Evolutionary conservation across 805 yeast genomes (phyloP), one percentile per base, ranked within the genome.

Genomic region (Spencermartinsiella europaea): DNA sequence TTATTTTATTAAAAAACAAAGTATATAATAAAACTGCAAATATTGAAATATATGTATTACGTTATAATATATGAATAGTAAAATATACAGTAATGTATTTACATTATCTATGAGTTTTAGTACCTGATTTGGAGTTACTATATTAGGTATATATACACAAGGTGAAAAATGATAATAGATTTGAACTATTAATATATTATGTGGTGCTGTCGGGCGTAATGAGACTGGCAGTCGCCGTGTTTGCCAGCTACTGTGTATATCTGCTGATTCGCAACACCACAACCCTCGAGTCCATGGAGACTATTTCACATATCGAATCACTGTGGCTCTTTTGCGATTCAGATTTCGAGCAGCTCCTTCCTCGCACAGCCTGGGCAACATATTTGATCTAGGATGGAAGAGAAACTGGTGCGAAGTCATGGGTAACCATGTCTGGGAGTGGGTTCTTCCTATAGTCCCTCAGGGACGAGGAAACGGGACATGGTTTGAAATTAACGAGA

Each of bases 361-460:
- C 39, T 64, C 79, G 10, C 60, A 67, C 42, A 63, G 68, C 5
- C 52, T 73, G 4, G 88, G 83, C 1, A 86, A 91, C 63, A 69
- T 87, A 3, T 93, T 81, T 64, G 87, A 90, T 64, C 59, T 91
- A 34, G 96, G 97, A 0, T 52, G 57, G 40, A 57, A 39, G 27
- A 60, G 63, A 4, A 93, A 93, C 62, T 81, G 89, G 85, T 51
- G 59, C 16, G 68, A 74, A 4, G 76, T 86, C 1, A 83, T 91
- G 95, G 99, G 99, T 0, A 50, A 62, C 1, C 62, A 67, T 1
- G 73, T 80, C 76, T 40, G 51, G 5, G 80, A 81, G 50, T 89
- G 96, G 96, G 40, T 82, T 5, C 60, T 89, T 1, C 98, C 98
- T 0, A 51, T 75, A 37, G 41, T 22, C 44, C 62, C 34, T 34